Base-by-base conservation (phyloP, 1,139 yeast genomes). In the Candida sp. region DNA sequence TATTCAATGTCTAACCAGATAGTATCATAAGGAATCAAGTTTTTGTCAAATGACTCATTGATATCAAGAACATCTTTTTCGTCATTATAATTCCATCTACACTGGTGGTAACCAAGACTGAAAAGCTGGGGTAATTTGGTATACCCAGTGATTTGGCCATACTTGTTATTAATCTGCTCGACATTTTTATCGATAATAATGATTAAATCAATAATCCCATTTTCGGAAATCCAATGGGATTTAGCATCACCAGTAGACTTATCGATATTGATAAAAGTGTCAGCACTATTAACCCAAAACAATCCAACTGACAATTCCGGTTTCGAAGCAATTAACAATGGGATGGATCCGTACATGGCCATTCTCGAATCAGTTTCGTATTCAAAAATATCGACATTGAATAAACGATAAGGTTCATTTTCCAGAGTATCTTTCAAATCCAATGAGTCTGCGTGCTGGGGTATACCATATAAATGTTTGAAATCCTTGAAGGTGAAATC, bases 1-100 rank as follows among this genome's bases (percentile, higher is more conserved):
- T 93, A 93, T 58, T 93, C 99, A 43, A 93, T 79, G 64, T 93
- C 99, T 43, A 93, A 76, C 99, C 99, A 93, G 44, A 93, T 87
- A 7, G 87, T 82, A 60, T 93, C 99, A 59, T 84, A 87, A 3
- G 99, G 98, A 47, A 95, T 84, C 41, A 73, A 77, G 55, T 78
- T 61, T 49, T 77, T 72, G 61, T 93, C 98, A 75, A 95, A 85
- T 48, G 80, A 75, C 4, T 72, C 60, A 50, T 78, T 77, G 22
- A 93, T 85, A 5, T 77, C 82, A 35, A 89, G 64, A 1, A 93
- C 93, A 63, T 93, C 99, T 8, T 75, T 75, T 57, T 87, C 91
- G 52, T 87, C 90, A 57, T 89, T 88, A 66, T 93, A 93, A 63
- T 93, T 95, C 99, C 99, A 93, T 56, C 99, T 77, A 61, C 97